A percentile compares a stretch with the other conserved stretches of the same genome.
phyloP scores from a whole-genome alignment of 345 rosid species.

The Turnera subulata region DNA sequence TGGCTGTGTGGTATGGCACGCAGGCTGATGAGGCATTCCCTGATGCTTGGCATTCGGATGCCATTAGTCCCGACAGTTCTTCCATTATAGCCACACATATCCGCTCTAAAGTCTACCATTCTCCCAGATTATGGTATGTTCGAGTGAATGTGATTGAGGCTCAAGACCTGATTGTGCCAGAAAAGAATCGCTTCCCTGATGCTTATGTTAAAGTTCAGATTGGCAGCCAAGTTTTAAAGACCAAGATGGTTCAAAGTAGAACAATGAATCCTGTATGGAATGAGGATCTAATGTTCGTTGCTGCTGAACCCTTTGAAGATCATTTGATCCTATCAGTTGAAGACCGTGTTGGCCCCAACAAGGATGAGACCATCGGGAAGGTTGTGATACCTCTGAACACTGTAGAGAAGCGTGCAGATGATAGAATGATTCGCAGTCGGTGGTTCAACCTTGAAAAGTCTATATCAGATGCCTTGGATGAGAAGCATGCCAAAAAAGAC shows the following conservation, averaged over 20 bases:
- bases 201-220: conserved; percentile 25
- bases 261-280: conserved; percentile 26
- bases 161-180: conserved; percentile 21
- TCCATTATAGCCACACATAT: conserved; percentile 6
- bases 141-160: conserved; percentile 31
- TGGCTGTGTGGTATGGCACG: conserved; percentile 32
- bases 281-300: conserved; percentile 30
- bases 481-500: conserved; percentile 23
- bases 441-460: conserved; percentile 28
- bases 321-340: conserved; percentile 27
- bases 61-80: conserved; percentile 21
- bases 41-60: conserved; percentile 32
- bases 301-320: conserved; percentile 34
- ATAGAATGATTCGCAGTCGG: conserved; percentile 20
- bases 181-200: conserved; percentile 22
- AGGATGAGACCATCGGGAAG: conserved; percentile 28
- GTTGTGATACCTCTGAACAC: conserved; percentile 23
- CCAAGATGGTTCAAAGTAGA: conserved; percentile 18
- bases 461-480: conserved; percentile 22
- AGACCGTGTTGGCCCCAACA: conserved; percentile 24
- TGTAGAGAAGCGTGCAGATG: conserved; percentile 27
- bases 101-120: conserved; percentile 29
- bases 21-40: conserved; percentile 34
- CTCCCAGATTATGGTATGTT: conserved; percentile 31
- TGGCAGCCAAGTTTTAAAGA: conserved; percentile 25